Conservation (phyloP, 352 stramenopile species). For the Globisporangium camurandrum region DNA sequence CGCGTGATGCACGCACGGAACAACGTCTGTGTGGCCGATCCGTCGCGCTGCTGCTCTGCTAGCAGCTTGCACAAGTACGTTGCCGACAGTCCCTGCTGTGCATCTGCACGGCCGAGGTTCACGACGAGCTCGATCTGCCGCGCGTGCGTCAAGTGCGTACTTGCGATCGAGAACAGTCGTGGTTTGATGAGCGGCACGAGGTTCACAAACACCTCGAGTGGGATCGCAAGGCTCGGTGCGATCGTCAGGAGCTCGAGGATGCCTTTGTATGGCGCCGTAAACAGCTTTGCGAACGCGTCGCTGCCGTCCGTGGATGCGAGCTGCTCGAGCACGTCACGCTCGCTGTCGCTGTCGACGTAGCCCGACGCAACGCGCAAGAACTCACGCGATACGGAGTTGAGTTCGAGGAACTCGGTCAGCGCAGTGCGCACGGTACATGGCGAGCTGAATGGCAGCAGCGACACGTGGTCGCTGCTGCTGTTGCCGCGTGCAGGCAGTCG, state of each 20-base stretch:
- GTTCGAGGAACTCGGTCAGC: slow-evolving; percentile 87
- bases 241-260: slow-evolving; percentile 74
- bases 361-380: slow-evolving; percentile 39
- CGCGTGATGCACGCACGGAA: slow-evolving; percentile 74
- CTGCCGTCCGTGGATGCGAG: slow-evolving; percentile 63
- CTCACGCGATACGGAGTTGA: slow-evolving; percentile 65
- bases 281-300: slow-evolving; percentile 70
- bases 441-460: slow-evolving; percentile 71
- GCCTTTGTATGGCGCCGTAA: slow-evolving; percentile 61
- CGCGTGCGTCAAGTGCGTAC: slow-evolving; percentile 55
- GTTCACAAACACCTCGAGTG: slow-evolving; percentile 75
- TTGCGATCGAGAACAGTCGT: slow-evolving; percentile 92
- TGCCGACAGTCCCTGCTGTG: slow-evolving; percentile 19
- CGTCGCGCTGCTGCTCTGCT: slow-evolving; percentile 2
- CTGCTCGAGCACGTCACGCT: slow-evolving; percentile 36
- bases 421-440: slow-evolving; percentile 85
- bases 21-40: slow-evolving; percentile 61
- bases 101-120: slow-evolving; percentile 61
- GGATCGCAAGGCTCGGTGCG: slow-evolving; percentile 34
- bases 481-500: background rate
- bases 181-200: slow-evolving; percentile 83
- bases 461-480: slow-evolving; percentile 26
- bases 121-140: slow-evolving; percentile 85
- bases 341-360: slow-evolving; percentile 30
- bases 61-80: slow-evolving; percentile 16